Evolutionary conservation across 306 rosid species (phyloP).

Genomic region (Fragaria ananassa): DNA sequence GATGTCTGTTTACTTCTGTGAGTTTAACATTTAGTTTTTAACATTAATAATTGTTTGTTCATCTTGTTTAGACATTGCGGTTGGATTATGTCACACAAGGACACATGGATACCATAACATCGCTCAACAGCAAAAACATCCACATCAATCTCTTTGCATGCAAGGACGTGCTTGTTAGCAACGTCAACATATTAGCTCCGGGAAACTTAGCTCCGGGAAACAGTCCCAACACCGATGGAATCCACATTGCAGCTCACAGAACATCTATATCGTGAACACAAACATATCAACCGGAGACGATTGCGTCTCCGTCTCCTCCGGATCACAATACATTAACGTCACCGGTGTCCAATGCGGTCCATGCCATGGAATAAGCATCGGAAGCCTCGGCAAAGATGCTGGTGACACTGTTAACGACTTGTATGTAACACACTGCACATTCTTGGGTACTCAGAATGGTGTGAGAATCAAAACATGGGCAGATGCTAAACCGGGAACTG

Average conservation of each 20-base stretch:
- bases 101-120: background rate
- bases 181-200: background rate
- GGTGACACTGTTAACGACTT: slow-evolving; percentile 4
- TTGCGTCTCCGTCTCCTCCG: background rate
- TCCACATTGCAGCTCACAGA: background rate
- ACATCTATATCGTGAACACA: background rate
- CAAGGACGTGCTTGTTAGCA: background rate
- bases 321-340: background rate
- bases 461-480: slow-evolving; percentile 36
- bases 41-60: background rate
- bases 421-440: background rate
- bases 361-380: slow-evolving; percentile 2
- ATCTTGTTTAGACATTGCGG: background rate
- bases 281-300: background rate
- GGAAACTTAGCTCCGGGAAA: background rate
- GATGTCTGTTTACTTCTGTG: background rate
- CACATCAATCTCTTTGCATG: slow-evolving; percentile 1
- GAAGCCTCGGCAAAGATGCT: slow-evolving; percentile 9
- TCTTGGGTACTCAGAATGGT: slow-evolving; percentile 27
- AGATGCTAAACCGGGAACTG: slow-evolving; percentile 3
- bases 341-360: slow-evolving; percentile 2
- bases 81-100: background rate
- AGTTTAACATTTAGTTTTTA: background rate
- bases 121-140: background rate
- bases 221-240: slow-evolving; percentile 4